phyloP scores from a whole-genome alignment of 192 early-diverging fungal genomes.

The Backusella westeae region DNA sequence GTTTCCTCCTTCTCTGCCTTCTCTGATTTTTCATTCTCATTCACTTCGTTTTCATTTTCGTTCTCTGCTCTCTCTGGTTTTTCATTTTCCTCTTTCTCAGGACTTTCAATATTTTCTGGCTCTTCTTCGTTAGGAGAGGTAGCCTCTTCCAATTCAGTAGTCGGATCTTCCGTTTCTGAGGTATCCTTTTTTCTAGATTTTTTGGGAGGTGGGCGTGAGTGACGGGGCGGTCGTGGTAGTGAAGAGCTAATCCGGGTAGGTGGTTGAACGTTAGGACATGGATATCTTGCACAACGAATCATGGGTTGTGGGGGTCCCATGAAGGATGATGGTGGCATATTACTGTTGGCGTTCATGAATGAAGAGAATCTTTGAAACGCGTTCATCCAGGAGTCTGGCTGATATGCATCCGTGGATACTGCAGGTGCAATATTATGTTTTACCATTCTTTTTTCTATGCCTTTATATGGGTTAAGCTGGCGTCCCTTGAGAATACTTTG shows the following conservation, averaged over 20 bases:
- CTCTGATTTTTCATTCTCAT: neutral
- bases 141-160: neutral
- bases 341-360: neutral
- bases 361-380: neutral
- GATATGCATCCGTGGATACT: neutral
- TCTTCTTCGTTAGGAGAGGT: neutral
- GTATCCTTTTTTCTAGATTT: neutral
- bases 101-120: neutral
- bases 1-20: neutral
- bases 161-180: neutral
- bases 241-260: neutral
- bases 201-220: neutral
- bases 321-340: neutral
- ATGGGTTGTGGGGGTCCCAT: neutral
- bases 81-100: neutral
- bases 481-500: neutral
- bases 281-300: neutral
- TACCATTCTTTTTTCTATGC: conserved; percentile 4
- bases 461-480: neutral
- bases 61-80: neutral
- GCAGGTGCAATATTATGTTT: neutral
- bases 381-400: neutral
- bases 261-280: neutral
- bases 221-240: neutral
- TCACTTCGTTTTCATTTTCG: neutral